Evolutionary conservation across 2,329 filamentous ascomycete species (phyloP).

Genomic region (Aspergillus fructus): DNA sequence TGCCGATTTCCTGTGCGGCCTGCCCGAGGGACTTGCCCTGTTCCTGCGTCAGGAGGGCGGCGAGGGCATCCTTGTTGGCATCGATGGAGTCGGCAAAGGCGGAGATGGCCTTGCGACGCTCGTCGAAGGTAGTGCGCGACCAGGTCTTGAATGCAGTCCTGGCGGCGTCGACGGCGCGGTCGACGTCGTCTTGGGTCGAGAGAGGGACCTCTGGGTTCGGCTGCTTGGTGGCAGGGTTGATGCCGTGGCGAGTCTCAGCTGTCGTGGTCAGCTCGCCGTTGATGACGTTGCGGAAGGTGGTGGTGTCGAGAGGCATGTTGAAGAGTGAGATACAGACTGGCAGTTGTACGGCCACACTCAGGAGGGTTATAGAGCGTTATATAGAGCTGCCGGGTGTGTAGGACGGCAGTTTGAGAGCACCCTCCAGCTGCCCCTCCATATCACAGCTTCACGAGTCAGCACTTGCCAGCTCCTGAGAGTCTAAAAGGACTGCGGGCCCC

Average conservation of each 20-base stretch:
- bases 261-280: slow-evolving; percentile 50
- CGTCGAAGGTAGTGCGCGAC: slow-evolving; percentile 37
- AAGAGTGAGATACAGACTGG: too few species aligned
- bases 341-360: too few species aligned
- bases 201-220: slow-evolving; percentile 54
- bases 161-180: slow-evolving; percentile 51
- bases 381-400: neutral
- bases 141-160: slow-evolving; percentile 50
- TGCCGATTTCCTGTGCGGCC: slow-evolving; percentile 26
- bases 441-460: neutral
- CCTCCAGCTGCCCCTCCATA: too few species aligned
- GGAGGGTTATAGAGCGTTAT: neutral
- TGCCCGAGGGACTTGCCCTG: slow-evolving; percentile 41
- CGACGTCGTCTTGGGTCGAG: slow-evolving; percentile 49
- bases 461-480: neutral
- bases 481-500: neutral
- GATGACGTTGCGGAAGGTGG: slow-evolving; percentile 53
- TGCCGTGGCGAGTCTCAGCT: slow-evolving; percentile 45
- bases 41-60: slow-evolving; percentile 42
- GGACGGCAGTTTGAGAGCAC: neutral
- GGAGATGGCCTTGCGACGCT: slow-evolving; percentile 32
- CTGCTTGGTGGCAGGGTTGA: slow-evolving; percentile 54
- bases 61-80: slow-evolving; percentile 35
- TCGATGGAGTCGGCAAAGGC: slow-evolving; percentile 37
- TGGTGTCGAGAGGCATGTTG: slow-evolving; percentile 11